Conservation (phyloP, 495 filamentous ascomycete species). For the Friedmanniomyces simplex region DNA sequence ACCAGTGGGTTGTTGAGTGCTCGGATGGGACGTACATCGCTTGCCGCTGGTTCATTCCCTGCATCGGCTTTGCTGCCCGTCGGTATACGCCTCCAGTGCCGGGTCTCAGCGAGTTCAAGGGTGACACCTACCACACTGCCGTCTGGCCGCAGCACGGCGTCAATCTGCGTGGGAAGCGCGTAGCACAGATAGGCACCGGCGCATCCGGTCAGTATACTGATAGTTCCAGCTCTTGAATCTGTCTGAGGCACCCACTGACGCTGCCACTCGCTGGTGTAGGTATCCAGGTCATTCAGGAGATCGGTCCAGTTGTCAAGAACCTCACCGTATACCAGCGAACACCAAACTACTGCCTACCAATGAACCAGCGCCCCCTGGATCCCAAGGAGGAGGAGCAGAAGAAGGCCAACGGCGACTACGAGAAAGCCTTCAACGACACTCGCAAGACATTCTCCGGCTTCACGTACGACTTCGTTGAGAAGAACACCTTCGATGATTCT, state of each 20-base stretch:
- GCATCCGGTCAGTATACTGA: constrained; percentile 11
- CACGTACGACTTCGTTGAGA: constrained; percentile 32
- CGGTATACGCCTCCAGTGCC: constrained; percentile 36
- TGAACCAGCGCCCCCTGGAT: constrained; percentile 21
- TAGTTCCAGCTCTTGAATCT: too few species aligned
- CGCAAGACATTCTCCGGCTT: constrained; percentile 37
- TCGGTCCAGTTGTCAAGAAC: constrained; percentile 29
- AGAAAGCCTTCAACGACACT: constrained; percentile 16
- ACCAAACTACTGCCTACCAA: constrained; percentile 23
- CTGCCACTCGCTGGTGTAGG: not conserved
- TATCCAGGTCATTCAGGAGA: constrained; percentile 45
- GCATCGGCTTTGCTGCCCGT: constrained; percentile 16
- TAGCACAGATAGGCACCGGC: constrained; percentile 52
- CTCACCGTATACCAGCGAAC: constrained; percentile 41
- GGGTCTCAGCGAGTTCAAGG: constrained; percentile 46
- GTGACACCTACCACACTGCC: constrained; percentile 44
- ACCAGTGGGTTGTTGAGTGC: constrained; percentile 22
- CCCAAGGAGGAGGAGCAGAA: constrained; percentile 19
- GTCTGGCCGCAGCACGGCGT: constrained; percentile 48
- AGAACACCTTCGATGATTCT: constrained; percentile 38
- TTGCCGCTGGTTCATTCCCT: constrained; percentile 15
- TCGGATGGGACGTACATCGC: constrained; percentile 9
- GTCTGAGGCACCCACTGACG: too few species aligned
- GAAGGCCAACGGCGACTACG: constrained; percentile 13
- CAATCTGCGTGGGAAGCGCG: constrained; percentile 41